phyloP scores from a whole-genome alignment of 2,329 filamentous ascomycete species.

The Periglandula ipomoeae region DNA sequence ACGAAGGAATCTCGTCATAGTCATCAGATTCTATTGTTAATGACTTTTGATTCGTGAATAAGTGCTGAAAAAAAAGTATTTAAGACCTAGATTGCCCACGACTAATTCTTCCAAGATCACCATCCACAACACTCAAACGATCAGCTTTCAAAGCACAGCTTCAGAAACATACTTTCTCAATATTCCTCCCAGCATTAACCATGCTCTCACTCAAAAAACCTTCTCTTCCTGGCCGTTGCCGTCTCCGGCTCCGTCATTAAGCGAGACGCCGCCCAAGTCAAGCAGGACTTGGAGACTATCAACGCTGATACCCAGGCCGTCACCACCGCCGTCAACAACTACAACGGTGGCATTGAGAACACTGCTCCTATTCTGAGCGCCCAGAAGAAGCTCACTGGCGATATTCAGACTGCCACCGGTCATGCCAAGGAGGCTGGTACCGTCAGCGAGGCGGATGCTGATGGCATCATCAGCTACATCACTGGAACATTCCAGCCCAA shows the following conservation, averaged over 20 bases:
- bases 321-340: neutral
- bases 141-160: neutral
- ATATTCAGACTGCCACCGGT: neutral
- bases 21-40: no score
- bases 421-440: neutral
- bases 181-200: no score
- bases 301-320: neutral
- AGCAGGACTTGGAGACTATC: neutral
- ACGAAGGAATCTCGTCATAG: no score
- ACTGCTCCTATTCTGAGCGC: neutral
- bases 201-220: slow-evolving; percentile 8
- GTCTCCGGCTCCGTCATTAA: slow-evolving; percentile 4
- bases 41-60: no score
- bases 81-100: no score
- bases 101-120: no score
- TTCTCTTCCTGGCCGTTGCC: slow-evolving; percentile 5
- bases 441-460: neutral
- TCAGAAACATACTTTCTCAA: neutral
- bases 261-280: neutral
- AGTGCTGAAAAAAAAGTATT: no score
- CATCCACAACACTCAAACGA: no score
- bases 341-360: neutral
- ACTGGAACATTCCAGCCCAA: neutral
- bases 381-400: neutral
- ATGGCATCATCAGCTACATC: neutral